Evolutionary conservation across 75 land plant species (phyloP).

Genomic region (Cupressus sempervirens): DNA sequence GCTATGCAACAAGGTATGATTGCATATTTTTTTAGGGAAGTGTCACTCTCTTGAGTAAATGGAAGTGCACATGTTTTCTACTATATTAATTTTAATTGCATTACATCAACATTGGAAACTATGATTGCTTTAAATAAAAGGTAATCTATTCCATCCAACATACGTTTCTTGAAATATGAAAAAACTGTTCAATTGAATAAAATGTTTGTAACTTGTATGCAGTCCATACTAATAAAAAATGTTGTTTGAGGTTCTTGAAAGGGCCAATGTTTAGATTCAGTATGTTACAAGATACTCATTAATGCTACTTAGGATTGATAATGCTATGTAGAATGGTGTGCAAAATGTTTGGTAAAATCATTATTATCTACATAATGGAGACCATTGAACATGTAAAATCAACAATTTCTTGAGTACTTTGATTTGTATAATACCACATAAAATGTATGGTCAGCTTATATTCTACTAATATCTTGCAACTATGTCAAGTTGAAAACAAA

Average conservation of each 20-base stretch:
- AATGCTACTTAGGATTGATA: background rate
- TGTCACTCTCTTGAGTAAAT: background rate
- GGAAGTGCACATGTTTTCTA: background rate
- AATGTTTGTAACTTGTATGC: background rate
- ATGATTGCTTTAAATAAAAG: background rate
- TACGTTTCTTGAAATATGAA: background rate
- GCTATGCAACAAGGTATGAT: constrained; percentile 79
- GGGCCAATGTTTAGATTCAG: background rate
- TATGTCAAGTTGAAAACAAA: background rate
- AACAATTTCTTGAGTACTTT: background rate
- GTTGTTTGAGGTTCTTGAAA: background rate
- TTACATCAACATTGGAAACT: background rate
- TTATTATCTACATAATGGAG: background rate
- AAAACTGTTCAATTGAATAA: background rate
- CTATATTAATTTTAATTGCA: background rate
- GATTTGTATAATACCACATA: background rate
- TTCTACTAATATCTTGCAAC: background rate
- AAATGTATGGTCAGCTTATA: background rate
- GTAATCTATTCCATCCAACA: background rate
- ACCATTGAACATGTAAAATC: constrained; percentile 1
- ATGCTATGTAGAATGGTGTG: background rate
- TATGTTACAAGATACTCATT: background rate
- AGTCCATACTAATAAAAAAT: no score
- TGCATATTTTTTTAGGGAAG: background rate
- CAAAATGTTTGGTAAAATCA: background rate